Conservation (phyloP, 1,284 basidiomycete species). For the Rhodotorula sp. region DNA sequence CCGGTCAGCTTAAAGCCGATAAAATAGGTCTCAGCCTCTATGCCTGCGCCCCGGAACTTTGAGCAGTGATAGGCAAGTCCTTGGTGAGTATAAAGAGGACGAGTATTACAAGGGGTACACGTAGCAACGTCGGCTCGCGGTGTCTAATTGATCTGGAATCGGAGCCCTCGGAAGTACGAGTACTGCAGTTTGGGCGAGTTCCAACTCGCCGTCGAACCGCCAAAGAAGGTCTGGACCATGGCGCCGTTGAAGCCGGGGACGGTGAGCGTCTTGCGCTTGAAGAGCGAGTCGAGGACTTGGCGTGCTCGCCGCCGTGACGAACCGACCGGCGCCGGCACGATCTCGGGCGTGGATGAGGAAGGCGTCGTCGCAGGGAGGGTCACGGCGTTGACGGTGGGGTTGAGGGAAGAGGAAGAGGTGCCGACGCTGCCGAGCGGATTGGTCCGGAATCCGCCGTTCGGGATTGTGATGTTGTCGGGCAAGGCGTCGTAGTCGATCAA, state of each 20-base stretch:
- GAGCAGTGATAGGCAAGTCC: too few relatives aligned
- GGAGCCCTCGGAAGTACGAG: conserved; percentile 38
- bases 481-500: conserved; percentile 36
- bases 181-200: conserved; percentile 34
- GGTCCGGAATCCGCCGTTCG: conserved; percentile 35
- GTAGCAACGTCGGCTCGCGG: too few relatives aligned
- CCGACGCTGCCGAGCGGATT: background rate
- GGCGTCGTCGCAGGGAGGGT: background rate
- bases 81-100: too few relatives aligned
- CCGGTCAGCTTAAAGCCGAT: too few relatives aligned
- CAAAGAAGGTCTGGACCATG: conserved; percentile 44
- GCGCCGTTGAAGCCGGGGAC: conserved; percentile 37
- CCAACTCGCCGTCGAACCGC: conserved; percentile 24
- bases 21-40: too few relatives aligned
- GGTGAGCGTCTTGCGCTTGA: conserved; percentile 28
- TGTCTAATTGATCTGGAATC: conserved; percentile 30
- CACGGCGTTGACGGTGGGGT: background rate
- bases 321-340: background rate
- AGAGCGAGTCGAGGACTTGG: background rate
- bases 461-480: conserved; percentile 26
- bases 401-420: background rate
- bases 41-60: too few relatives aligned
- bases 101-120: too few relatives aligned
- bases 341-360: background rate
- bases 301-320: background rate